Evolutionary conservation across 2,329 filamentous ascomycete species (phyloP), one percentile per base, ranked within the genome.

Genomic region (Cladosporium velox): DNA sequence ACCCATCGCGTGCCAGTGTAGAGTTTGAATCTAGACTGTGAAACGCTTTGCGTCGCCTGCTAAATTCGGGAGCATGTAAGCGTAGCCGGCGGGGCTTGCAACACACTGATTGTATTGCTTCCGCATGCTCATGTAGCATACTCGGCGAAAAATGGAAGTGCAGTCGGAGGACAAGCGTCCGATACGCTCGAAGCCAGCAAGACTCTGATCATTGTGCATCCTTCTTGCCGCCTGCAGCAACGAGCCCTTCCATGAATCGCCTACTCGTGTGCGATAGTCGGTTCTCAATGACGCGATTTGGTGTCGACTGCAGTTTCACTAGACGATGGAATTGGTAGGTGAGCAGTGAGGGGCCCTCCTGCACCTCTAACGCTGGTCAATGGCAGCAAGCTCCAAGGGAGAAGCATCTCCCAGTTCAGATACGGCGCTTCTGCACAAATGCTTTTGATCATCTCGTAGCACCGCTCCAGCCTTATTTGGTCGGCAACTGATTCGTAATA

Each of bases 331-430:
- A 32, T 10, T 7, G 52, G 10, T 1, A 55, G 28, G 18, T 55
- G 52, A 12, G 52, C 52, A 11, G 52, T 55, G 3, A 30, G 28
- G 28, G 55, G 55, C 10, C 55, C 55, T 26, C 55, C 55, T 12
- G 55, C 61, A 26, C 61, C 51, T 32, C 35, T n/a, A 14, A 55
- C 52, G 18, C 52, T 55, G 28, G 52, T 47, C 35, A 64, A 35
- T 14, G 61, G 61, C 51, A 64, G 24, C 35, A 64, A 11, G 24
- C 51, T 57, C 61, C 61, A 64, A 11, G 61, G 61, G 18, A 64
- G 24, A 21, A 64, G 24, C 35, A 52, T 35, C 32, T 57, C 61
- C 61, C 61, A 64, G 18, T 64, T 38, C 34, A 64, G 32, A 24
- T 64, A 64, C 6, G 61, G 51, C 14, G 61, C 51, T 18, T 41